These are phyloP conservation scores for Athelia psychrophila DNA, from an alignment of 1,284 basidiomycete genomes.

Conservation along the genomic window DNA sequence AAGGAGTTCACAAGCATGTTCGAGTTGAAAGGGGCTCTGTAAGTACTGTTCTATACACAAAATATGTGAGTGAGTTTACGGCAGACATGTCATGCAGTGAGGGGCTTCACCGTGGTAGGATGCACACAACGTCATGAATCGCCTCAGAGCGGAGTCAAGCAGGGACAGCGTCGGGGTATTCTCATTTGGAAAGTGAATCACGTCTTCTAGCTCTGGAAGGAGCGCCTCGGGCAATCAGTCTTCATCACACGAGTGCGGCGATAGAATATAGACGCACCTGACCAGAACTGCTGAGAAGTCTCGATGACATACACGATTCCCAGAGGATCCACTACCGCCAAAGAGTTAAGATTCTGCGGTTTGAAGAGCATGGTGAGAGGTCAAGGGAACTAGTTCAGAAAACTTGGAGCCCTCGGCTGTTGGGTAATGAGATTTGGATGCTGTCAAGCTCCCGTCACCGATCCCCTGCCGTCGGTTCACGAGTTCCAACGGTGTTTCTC, in stretches of 20 bases:
- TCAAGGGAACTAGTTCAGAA: no score
- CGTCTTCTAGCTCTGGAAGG: slow-evolving; percentile 76
- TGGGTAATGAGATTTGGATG: no score
- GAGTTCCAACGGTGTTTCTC: no score
- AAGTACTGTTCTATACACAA: slow-evolving; percentile 69
- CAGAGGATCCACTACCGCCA: slow-evolving; percentile 24
- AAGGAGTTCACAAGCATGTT: slow-evolving; percentile 74
- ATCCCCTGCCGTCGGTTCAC: no score
- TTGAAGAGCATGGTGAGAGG: background rate
- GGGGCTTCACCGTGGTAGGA: slow-evolving; percentile 77
- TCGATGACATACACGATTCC: slow-evolving; percentile 81
- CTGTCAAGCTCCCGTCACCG: no score
- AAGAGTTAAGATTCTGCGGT: background rate
- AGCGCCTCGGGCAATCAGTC: background rate
- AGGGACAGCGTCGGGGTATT: slow-evolving; percentile 60
- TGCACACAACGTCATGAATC: slow-evolving; percentile 77
- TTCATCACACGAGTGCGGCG: slow-evolving; percentile 3
- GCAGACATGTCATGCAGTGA: no score
- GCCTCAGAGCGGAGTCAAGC: slow-evolving; percentile 75
- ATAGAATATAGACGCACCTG: slow-evolving; percentile 49
- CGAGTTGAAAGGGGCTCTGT: slow-evolving; percentile 74
- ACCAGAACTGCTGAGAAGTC: slow-evolving; percentile 83
- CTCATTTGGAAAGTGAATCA: slow-evolving; percentile 64
- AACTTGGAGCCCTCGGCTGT: no score
- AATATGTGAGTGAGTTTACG: no score